Percentiles rank a stretch among this genome's conserved stretches.
These are phyloP conservation scores for Pseudotulostoma volvatum DNA, from an alignment of 495 filamentous ascomycete species.

Conservation along the genomic window DNA sequence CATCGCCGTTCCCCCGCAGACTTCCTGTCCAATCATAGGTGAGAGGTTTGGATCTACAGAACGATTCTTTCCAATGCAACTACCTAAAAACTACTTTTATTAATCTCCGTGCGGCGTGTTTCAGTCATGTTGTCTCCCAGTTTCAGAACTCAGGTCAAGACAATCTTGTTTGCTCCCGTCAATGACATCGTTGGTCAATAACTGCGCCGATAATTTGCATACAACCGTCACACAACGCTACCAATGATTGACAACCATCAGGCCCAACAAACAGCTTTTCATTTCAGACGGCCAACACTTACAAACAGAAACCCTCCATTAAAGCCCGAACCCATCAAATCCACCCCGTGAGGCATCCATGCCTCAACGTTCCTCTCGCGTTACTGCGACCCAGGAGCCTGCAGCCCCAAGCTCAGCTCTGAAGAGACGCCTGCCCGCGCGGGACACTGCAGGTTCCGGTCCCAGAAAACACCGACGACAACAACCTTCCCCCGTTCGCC, in stretches of 20 bases:
- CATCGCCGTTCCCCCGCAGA: too few relatives aligned
- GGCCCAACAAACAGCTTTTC: background rate
- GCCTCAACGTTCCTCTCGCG: conserved; percentile 28
- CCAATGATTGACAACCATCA: background rate
- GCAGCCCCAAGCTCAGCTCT: conserved; percentile 19
- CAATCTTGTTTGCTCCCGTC: background rate
- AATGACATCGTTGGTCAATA: background rate
- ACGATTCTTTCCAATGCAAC: too few relatives aligned
- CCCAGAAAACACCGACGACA: conserved; percentile 31
- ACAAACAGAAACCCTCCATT: background rate
- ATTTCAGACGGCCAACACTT: too few relatives aligned
- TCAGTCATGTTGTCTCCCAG: too few relatives aligned
- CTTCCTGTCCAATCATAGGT: too few relatives aligned
- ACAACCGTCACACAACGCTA: too few relatives aligned
- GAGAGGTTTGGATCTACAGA: too few relatives aligned
- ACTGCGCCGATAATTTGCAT: background rate
- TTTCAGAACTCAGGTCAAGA: background rate
- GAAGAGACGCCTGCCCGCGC: conserved; percentile 25
- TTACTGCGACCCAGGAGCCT: conserved; percentile 18
- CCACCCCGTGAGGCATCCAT: conserved; percentile 10
- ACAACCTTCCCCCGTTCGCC: conserved; percentile 13
- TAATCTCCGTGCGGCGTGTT: too few relatives aligned
- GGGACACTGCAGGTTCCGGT: conserved; percentile 18
- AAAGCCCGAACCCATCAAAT: background rate
- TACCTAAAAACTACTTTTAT: too few relatives aligned